Conservation (phyloP, 345 rosid genomes). For the Reutealis trisperma region DNA sequence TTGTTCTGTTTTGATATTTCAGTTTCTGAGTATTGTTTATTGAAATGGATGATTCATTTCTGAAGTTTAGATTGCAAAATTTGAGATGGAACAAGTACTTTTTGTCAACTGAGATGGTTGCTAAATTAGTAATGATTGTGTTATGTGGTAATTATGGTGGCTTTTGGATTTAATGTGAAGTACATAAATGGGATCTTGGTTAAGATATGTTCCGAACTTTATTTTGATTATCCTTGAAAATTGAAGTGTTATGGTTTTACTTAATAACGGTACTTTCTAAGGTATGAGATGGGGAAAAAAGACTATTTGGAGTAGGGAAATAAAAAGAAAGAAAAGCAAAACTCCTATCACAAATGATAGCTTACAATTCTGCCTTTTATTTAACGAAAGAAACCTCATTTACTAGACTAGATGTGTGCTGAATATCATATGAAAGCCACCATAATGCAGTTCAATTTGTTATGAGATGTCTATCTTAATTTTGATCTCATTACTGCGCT, state of each 20-base stretch:
- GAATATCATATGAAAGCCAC: background rate
- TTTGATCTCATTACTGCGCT: background rate
- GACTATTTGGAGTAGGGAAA: background rate
- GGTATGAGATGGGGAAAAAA: background rate
- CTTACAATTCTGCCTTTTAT: background rate
- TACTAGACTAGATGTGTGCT: background rate
- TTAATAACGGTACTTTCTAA: background rate
- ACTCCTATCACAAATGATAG: background rate
- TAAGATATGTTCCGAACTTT: background rate
- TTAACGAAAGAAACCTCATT: background rate
- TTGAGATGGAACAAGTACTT: background rate
- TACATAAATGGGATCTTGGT: background rate
- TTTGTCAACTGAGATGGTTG: background rate
- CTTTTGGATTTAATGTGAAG: background rate
- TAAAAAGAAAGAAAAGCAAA: background rate
- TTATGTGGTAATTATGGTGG: background rate
- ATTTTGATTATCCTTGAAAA: conserved; percentile 1
- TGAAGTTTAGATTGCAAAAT: background rate
- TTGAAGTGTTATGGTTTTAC: background rate
- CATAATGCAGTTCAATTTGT: background rate
- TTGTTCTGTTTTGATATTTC: background rate
- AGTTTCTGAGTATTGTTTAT: background rate
- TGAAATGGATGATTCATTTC: background rate
- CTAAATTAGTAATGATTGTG: background rate
- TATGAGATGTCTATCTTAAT: background rate